phyloP scores from a whole-genome alignment of 2,329 filamentous ascomycete genomes.

The Neopestalotiopsis clavispora region DNA sequence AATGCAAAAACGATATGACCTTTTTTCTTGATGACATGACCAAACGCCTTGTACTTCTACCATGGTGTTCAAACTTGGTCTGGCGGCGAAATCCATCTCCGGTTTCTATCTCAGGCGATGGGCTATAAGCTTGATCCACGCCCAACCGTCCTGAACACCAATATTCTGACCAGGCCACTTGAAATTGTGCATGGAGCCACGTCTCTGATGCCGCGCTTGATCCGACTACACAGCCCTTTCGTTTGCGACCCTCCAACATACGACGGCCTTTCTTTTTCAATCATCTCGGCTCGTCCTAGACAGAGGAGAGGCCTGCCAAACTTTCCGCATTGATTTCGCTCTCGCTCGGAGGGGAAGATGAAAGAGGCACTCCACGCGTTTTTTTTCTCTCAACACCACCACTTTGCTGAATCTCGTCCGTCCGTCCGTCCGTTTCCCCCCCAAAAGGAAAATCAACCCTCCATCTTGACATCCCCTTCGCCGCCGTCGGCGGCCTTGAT shows the following conservation, averaged over 20 bases:
- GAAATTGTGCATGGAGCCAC: neutral
- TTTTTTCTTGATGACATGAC: conserved; percentile 13
- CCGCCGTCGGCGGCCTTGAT: conserved; percentile 67
- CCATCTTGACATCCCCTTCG: conserved; percentile 63
- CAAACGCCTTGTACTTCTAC: conserved; percentile 12
- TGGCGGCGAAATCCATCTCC: neutral
- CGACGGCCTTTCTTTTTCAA: neutral
- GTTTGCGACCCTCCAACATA: neutral
- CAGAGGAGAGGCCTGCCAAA: too few relatives aligned
- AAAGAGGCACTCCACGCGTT: too few relatives aligned
- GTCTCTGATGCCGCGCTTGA: neutral
- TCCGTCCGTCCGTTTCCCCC: too few relatives aligned
- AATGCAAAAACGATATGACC: conserved; percentile 1
- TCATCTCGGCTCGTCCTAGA: neutral
- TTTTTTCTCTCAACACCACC: too few relatives aligned
- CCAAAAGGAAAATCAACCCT: conserved; percentile 42
- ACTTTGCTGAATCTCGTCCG: too few relatives aligned
- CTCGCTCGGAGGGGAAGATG: neutral
- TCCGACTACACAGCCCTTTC: neutral
- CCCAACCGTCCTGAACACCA: neutral
- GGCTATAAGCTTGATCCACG: neutral
- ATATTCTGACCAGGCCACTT: conserved; percentile 1
- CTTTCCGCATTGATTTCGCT: conserved; percentile 15
- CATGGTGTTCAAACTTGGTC: neutral
- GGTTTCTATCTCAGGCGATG: neutral